phyloP scores from a whole-genome alignment of 805 yeast genomes.

The Grigorovia transvaalensis region DNA sequence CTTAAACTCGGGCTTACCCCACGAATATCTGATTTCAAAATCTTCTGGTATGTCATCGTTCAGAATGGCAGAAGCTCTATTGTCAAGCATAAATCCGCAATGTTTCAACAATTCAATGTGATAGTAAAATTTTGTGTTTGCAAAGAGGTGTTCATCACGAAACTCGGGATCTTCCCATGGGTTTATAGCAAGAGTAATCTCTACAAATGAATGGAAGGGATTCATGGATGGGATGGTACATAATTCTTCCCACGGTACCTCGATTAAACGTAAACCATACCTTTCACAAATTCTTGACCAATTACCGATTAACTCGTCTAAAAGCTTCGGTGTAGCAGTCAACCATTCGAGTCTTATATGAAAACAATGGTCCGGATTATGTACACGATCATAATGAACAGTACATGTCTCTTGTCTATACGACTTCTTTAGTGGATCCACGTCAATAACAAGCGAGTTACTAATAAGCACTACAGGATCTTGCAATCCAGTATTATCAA shows the following conservation, averaged over 20 bases:
- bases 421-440: constrained; percentile 65
- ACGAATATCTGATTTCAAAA: constrained; percentile 69
- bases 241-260: constrained; percentile 84
- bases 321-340: constrained; percentile 73
- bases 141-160: constrained; percentile 31
- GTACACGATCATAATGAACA: constrained; percentile 85
- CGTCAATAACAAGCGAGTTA: constrained; percentile 54
- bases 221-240: constrained; percentile 64
- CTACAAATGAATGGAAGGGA: constrained; percentile 83
- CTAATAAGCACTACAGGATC: constrained; percentile 46
- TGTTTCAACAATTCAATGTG: constrained; percentile 62
- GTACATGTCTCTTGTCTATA: constrained; percentile 67
- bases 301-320: constrained; percentile 64
- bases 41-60: constrained; percentile 29
- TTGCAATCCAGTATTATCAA: constrained; percentile 2
- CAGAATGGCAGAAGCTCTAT: constrained; percentile 60
- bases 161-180: constrained; percentile 64
- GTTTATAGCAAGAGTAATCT: constrained; percentile 51
- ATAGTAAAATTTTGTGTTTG: constrained; percentile 55
- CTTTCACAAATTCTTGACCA: constrained; percentile 81
- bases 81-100: constrained; percentile 72
- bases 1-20: constrained; percentile 81
- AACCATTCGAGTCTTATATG: constrained; percentile 91
- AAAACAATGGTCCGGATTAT: constrained; percentile 89
- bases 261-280: constrained; percentile 72